Evolutionary conservation across 495 filamentous ascomycete genomes (phyloP), one percentile per base, ranked within the genome.

Genomic region (Bryoglossum gracile): DNA sequence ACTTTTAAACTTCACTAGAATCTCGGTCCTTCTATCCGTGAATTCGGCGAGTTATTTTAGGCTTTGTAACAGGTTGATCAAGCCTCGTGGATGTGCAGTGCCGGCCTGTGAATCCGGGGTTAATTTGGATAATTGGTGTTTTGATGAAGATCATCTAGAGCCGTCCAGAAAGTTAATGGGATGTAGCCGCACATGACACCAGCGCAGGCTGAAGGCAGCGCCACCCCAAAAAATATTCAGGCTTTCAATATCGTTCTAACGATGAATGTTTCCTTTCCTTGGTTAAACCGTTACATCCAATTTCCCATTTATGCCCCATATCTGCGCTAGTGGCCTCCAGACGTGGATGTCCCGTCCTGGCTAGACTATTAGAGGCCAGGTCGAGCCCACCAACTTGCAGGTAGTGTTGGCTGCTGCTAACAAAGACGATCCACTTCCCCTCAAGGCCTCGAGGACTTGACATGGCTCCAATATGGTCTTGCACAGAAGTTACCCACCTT

Each of bases 71-170:
- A n/a, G n/a, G n/a, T n/a, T n/a, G n/a, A n/a, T n/a, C n/a, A n/a
- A n/a, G n/a, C n/a, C n/a, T n/a, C n/a, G n/a, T n/a, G n/a, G n/a
- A n/a, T n/a, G n/a, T n/a, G n/a, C n/a, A n/a, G n/a, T n/a, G n/a
- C n/a, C n/a, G n/a, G n/a, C n/a, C n/a, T n/a, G n/a, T n/a, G 55
- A 65, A 61, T 62, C 58, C 54, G 62, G 64, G 64, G 57, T 65
- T 64, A 67, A 67, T 67, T 47, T 67, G 64, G 64, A 58, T 65
- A 65, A 67, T 62, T 52, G 51, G 54, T 42, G 51, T 48, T 50
- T 62, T 53, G 28, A 52, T 59, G 48, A 38, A 51, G 46, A 41
- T 53, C 54, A 51, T 33, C 8, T 25, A 54, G 36, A 53, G 46
- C 45, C 35, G 43, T 38, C 33, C 11, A 35, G 23, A 17, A 32